Conservation (phyloP, 2,329 filamentous ascomycete species). For the Malbranchea cinnamomea region DNA sequence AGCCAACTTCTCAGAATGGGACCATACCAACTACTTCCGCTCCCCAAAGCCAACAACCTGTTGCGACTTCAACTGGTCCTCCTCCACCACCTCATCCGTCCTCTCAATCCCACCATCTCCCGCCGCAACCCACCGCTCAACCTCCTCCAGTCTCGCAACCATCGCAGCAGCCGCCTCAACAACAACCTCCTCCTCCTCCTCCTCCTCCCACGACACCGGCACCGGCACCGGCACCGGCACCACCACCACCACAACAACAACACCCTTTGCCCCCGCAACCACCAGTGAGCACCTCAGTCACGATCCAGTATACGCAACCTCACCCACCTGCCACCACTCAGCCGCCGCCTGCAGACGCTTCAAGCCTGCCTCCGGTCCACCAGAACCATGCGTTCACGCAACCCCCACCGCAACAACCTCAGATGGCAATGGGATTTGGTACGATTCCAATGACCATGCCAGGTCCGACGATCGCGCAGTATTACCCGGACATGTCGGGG, state of each 20-base stretch:
- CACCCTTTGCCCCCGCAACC: conserved; percentile 27
- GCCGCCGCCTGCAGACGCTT: conserved; percentile 15
- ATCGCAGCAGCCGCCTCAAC: conserved; percentile 11
- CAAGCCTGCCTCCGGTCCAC: conserved; percentile 18
- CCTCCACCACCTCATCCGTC: no score
- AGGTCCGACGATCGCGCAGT: conserved; percentile 28
- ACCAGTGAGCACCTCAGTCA: conserved; percentile 7
- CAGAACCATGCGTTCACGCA: conserved; percentile 21
- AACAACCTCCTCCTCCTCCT: conserved; percentile 2
- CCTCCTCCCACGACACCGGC: conserved; percentile 10
- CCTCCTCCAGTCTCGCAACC: no score
- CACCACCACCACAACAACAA: conserved; percentile 29
- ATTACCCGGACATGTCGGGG: conserved; percentile 28
- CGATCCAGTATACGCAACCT: conserved; percentile 5
- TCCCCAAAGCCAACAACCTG: no score
- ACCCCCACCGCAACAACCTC: conserved; percentile 8
- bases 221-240: conserved; percentile 8
- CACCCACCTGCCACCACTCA: conserved; percentile 11
- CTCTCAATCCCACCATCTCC: no score
- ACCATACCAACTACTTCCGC: no score
- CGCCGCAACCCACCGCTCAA: no score
- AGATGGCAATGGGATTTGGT: conserved; percentile 4
- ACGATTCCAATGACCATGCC: conserved; percentile 10
- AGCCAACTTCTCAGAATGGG: no score
- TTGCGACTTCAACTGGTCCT: no score